Evolutionary conservation across 805 yeast genomes (phyloP).

Genomic region (Blastobotrys peoriensis): DNA sequence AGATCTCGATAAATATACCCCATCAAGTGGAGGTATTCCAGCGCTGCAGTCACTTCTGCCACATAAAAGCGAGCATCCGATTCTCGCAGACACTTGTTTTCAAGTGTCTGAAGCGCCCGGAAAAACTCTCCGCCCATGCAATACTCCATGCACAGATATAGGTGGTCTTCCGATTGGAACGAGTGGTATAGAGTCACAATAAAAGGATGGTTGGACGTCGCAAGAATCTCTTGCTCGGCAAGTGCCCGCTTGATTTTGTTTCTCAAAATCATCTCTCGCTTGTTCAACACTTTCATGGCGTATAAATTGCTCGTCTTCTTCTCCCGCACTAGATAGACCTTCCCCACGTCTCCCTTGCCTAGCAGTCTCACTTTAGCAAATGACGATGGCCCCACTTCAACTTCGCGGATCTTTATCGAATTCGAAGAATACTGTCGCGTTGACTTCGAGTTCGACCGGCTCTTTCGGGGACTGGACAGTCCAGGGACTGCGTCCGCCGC

Average conservation of each 20-base stretch:
- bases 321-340: constrained; percentile 86
- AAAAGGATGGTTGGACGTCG: constrained; percentile 94
- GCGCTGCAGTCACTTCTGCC: constrained; percentile 94
- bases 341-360: constrained; percentile 98
- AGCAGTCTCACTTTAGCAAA: constrained; percentile 85
- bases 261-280: constrained; percentile 90
- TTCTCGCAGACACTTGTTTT: constrained; percentile 78
- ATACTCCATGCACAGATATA: constrained; percentile 95
- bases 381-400: constrained; percentile 77
- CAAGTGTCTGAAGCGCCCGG: constrained; percentile 88
- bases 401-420: constrained; percentile 66
- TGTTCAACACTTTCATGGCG: constrained; percentile 89
- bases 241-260: constrained; percentile 91
- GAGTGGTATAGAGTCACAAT: constrained; percentile 95
- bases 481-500: background rate
- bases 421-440: constrained; percentile 62
- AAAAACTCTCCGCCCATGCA: constrained; percentile 99
- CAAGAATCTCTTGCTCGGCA: constrained; percentile 94
- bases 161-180: constrained; percentile 86
- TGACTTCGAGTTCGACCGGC: constrained; percentile 41
- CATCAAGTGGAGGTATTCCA: constrained; percentile 92
- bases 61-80: constrained; percentile 90
- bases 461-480: constrained; percentile 1
- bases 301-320: constrained; percentile 65
- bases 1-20: constrained; percentile 95